Evolutionary conservation across 2,329 filamentous ascomycete species (phyloP), one percentile per base, ranked within the genome.

Genomic region (Aspergillus tubingensis): DNA sequence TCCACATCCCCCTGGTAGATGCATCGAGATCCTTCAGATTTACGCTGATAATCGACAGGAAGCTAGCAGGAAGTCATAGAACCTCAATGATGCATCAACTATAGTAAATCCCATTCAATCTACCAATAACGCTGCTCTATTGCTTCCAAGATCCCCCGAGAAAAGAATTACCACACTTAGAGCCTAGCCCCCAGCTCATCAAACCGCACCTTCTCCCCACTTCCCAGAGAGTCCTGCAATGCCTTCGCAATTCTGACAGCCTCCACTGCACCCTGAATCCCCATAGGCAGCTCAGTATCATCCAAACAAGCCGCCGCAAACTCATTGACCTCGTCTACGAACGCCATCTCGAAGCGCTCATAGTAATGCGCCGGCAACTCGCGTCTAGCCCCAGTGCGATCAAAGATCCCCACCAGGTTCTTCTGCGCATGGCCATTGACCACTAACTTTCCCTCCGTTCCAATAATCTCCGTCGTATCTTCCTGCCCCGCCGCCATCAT

Each of bases 401-500:
- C 80, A 68, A 83, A 82, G 41, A 86, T 77, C 59, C 86, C 80
- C 6, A 89, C 82, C n/a, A 87, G 76, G 57, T 84, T 83, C 3
- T 76, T 72, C 32, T 76, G 74, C 5, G 87, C 87, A 65, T 86
- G 82, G 0, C 80, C 81, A 67, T 90, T 90, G 62, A 90, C 79
- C 1, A 80, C 75, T 3, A 89, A 67, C 70, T 89, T 89, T 19
- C 87, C 87, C 65, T 82, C 79, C 1, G 87, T 89, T 8, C 87
- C 88, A 56, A 89, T 86, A 63, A 89, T 83, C 75, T 89, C 87
- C 0, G 87, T 88, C 60, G 81, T 83, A 70, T 90, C 87, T 62
- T 88, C 83, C 72, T 89, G 86, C 0, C 88, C 87, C 0, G 85
- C 82, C 0, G 86, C 84, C 83, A 89, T 89, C 84, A 88, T 89